Evolutionary conservation across 2,329 filamentous ascomycete genomes (phyloP).

Genomic region (Rhynchosporium secalis): DNA sequence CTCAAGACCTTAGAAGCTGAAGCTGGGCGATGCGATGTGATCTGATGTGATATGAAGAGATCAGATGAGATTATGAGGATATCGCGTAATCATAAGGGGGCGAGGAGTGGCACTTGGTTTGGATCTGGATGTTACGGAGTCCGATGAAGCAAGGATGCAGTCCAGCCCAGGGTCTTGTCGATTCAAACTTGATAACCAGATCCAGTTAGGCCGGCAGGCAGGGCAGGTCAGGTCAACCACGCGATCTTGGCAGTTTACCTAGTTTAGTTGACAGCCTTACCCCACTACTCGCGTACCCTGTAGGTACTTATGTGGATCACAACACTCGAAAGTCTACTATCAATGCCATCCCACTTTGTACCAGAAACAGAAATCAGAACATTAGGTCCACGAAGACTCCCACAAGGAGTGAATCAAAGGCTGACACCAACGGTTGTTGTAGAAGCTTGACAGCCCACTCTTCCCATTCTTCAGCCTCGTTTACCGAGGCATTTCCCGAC

Average conservation of each 20-base stretch:
- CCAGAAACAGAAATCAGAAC: neutral
- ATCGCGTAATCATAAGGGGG: neutral
- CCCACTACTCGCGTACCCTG: too few species aligned
- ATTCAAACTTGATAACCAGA: neutral
- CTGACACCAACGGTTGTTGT: slow-evolving; percentile 19
- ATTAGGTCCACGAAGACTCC: slow-evolving; percentile 23
- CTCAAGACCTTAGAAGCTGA: neutral
- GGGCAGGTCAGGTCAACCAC: slow-evolving; percentile 7
- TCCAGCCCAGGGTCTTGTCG: too few species aligned
- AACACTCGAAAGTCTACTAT: too few species aligned
- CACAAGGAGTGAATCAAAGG: slow-evolving; percentile 15
- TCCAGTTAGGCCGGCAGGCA: neutral
- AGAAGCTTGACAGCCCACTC: neutral
- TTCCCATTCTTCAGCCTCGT: slow-evolving; percentile 20
- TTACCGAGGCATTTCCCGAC: slow-evolving; percentile 22
- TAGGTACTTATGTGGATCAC: too few species aligned
- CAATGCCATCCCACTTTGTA: neutral
- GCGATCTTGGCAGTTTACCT: slow-evolving; percentile 1
- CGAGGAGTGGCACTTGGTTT: neutral
- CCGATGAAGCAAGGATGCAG: neutral
- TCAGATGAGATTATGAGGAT: neutral
- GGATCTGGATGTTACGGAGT: neutral
- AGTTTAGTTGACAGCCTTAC: neutral
- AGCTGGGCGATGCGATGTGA: neutral
- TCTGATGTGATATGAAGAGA: too few species aligned